Evolutionary conservation across 768 basidiomycete species (phyloP), one percentile per base, ranked within the genome.

Genomic region (Sutorius australiensis): DNA sequence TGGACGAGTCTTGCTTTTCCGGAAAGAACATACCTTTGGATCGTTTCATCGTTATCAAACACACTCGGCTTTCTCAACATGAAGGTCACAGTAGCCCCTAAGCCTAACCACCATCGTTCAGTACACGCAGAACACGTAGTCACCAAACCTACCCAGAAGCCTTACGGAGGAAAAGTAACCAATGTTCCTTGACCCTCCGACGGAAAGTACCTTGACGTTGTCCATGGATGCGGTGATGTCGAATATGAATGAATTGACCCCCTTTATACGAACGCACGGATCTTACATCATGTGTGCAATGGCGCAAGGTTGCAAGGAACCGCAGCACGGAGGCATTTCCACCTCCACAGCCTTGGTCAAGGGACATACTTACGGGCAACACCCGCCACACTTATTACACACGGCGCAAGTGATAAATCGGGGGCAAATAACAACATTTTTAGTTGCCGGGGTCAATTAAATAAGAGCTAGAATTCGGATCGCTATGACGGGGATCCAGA

Each of bases 41-140:
- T 77, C 2, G 56, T 59, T 21, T 72, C 69, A 57, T 88, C 80
- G 7, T 67, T 56, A 40, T 85, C 82, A 56, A 88, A 87, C 5
- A 74, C 72, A 9, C 68, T 55, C 0, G 77, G 68, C 16, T 71
- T 74, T 30, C 87, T 80, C 33, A 88, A 73, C 12, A 87, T 73
- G 59, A 84, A 87, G 0, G 84, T 84, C 0, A 87, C 81, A 2
- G 75, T 81, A 3, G 79, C 73, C 36, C 86, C 85, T 46, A 74
- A 67, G 6, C 72, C 86, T 87, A 59, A 42, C 39, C 19, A n/a
- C 38, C 9, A 6, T 30, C 4, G n/a, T 30, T 47, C 40, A 54
- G 33, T 7, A 13, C 39, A 39, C 27, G 2, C n/a, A 17, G n/a
- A 6, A 5, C 1, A 21, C 21, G 11, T 4, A 2, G 21, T 0